A percentile compares a stretch with the other conserved stretches of the same genome.
Evolutionary conservation across 108 stramenopile species (phyloP).

Genomic region (Pseudonitzschia delicatissima): DNA sequence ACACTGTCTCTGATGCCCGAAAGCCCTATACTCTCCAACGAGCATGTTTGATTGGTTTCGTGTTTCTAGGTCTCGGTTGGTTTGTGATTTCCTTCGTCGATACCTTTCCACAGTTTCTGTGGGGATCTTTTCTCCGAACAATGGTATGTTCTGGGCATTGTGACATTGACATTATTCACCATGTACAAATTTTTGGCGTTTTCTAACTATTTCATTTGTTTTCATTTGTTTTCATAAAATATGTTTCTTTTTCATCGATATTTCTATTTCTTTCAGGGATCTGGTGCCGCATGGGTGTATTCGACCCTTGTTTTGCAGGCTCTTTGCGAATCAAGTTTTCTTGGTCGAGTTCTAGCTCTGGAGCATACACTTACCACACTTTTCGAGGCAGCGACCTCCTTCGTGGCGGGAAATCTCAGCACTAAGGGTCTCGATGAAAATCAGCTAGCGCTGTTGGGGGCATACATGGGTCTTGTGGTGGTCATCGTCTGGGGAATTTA

Average conservation of each 20-base stretch:
- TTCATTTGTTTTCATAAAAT: not conserved
- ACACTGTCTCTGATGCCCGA: not conserved
- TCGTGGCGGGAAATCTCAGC: not conserved
- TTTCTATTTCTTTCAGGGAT: not conserved
- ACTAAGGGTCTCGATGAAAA: not conserved
- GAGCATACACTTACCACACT: slow-evolving; percentile 11
- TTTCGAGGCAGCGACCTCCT: slow-evolving; percentile 4
- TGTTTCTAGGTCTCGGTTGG: slow-evolving; percentile 5
- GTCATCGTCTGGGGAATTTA: slow-evolving; percentile 15
- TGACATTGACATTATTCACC: not conserved
- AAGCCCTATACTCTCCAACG: slow-evolving; percentile 11
- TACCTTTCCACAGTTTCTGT: slow-evolving; percentile 7
- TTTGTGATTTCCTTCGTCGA: not conserved
- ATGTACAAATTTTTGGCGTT: not conserved
- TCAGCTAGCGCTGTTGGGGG: not conserved
- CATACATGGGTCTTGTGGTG: not conserved
- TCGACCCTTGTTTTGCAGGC: slow-evolving; percentile 9
- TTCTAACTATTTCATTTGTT: not conserved
- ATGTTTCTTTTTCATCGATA: not conserved
- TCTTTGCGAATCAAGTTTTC: slow-evolving; percentile 1
- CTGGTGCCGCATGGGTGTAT: slow-evolving; percentile 14
- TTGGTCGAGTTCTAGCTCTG: slow-evolving; percentile 11
- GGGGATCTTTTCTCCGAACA: slow-evolving; percentile 9
- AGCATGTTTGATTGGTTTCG: slow-evolving; percentile 14
- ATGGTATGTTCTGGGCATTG: slow-evolving; percentile 3